Base-by-base conservation (phyloP, 306 rosid species). In the Acacia acuminata region DNA sequence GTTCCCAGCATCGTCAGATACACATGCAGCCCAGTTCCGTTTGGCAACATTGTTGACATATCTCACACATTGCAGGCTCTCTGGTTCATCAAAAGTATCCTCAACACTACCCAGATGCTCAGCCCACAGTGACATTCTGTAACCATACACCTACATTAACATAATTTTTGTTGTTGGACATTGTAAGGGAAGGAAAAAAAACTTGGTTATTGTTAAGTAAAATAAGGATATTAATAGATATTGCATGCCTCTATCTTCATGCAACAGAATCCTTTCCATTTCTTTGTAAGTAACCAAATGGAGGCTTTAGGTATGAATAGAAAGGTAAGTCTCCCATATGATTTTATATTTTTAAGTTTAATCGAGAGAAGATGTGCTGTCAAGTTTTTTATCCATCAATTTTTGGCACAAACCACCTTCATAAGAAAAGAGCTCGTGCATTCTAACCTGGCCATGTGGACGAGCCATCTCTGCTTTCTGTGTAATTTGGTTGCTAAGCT, bases 41-140 rank as follows among this genome's bases (percentile, higher is more conserved):
- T 27, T 72, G 3, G 90, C 89, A 5, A 85, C 82, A 27, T 76
- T 71, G 45, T 82, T 81, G 20, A 87, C 80, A 61, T 50, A 72
- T 78, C 79, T 85, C 10, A 72, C 38, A 76, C 90, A 87, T 51
- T 83, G 51, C 17, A 85, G 48, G 77, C 85, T 85, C 43, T 85
- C 56, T 40, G 92, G 90, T 30, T 89, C 89, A 12, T 20, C 30
- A 65, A 71, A 77, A 17, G 16, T 34, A 20, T 87, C 88, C 27
- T 87, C 88, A 40, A 87, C 12, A 27, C 75, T 56, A 0, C 86
- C 83, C 7, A 89, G 87, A 65, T 89, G 90, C n/a, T 87, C 90
- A 0, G 89, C 92, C 92, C 90, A 89, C 1, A 87, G 76, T 9
- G 90, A 87, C 89, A 87, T 87, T 27, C 89, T 64, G 32, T 89